These are phyloP conservation scores for Metschnikowia dekortorum DNA, from an alignment of 805 yeast genomes.

Conservation along the genomic window DNA sequence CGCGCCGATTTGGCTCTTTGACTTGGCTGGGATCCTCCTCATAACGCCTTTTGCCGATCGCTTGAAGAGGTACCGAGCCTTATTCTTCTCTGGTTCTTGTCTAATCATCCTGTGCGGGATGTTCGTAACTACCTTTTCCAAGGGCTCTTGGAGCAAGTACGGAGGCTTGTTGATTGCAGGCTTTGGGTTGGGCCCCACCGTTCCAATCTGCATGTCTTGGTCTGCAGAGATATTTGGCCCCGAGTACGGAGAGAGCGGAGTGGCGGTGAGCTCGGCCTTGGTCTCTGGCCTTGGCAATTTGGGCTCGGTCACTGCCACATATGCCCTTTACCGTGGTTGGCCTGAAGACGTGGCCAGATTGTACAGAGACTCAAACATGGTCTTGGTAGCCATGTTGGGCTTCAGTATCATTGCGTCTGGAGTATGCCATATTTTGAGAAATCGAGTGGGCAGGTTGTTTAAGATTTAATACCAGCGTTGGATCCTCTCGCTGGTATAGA, in stretches of 20 bases:
- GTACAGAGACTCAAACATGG: constrained; percentile 74
- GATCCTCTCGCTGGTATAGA: neutral
- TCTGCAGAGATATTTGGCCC: constrained; percentile 68
- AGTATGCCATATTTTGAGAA: constrained; percentile 30
- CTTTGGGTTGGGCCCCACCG: constrained; percentile 86
- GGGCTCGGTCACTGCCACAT: constrained; percentile 82
- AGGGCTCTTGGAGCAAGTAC: constrained; percentile 68
- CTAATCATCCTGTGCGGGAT: constrained; percentile 69
- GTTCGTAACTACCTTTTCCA: constrained; percentile 71
- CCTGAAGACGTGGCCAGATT: constrained; percentile 64
- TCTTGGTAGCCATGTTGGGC: constrained; percentile 73
- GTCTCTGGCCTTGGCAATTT: constrained; percentile 84
- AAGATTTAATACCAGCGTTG: neutral
- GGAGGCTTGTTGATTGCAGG: constrained; percentile 82
- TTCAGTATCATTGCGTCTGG: constrained; percentile 52
- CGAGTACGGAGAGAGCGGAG: constrained; percentile 77
- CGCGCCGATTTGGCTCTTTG: constrained; percentile 91
- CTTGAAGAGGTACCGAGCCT: constrained; percentile 53
- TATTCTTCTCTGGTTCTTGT: constrained; percentile 59
- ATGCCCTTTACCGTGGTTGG: constrained; percentile 86
- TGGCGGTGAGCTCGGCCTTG: constrained; percentile 77
- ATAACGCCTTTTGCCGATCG: constrained; percentile 80
- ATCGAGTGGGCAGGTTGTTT: constrained; percentile 21
- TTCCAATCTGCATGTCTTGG: constrained; percentile 84
- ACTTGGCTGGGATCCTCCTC: constrained; percentile 65